Evolutionary conservation across 129 eudicot species (phyloP), one percentile per base, ranked within the genome.

Genomic region (Cynara cardunculus): DNA sequence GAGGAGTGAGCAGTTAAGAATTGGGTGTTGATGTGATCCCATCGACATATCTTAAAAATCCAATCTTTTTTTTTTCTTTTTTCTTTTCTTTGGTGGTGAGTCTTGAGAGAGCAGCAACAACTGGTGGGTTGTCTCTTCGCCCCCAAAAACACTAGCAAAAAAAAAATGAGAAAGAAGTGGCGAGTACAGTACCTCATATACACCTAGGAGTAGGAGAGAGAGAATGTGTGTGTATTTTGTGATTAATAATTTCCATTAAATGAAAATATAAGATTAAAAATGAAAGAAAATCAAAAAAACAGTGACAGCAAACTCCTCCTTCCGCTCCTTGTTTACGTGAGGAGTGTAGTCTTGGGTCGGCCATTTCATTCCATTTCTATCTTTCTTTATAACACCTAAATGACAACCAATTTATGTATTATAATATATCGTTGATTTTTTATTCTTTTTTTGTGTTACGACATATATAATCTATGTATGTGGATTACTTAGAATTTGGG

Each of bases 21-120:
- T 73, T 22, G 14, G 78, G 82, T 46, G 71, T 7, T 75, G 85
- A 84, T 62, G 85, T 69, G 88, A 81, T 81, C 83, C 82, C 82
- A 81, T 81, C 80, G 66, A 70, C 75, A 77, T 65, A 74, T 49
- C 14, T 21, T 1, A 25, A 73, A 75, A 53, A 56, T 77, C 69
- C 72, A 39, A 37, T 19, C 69, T 56, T 70, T 35, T 62, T 53
- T 41, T 79, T 74, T 32, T 7, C 71, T 67, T 35, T 30, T 34
- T 35, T 2, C 21, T 59, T 19, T 32, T 71, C 32, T 16, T 24
- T 53, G 30, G 24, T 5, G 18, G 0, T 25, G 27, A 53, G 77
- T 78, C 84, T 79, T 86, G 75, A 74, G 76, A 82, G 74, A 86
- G 88, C 87, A 83, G 87, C 87, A 82, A 82, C 84, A 81, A 78